phyloP scores from a whole-genome alignment of 108 stramenopile species.

The Fragilaria crotonensis region DNA sequence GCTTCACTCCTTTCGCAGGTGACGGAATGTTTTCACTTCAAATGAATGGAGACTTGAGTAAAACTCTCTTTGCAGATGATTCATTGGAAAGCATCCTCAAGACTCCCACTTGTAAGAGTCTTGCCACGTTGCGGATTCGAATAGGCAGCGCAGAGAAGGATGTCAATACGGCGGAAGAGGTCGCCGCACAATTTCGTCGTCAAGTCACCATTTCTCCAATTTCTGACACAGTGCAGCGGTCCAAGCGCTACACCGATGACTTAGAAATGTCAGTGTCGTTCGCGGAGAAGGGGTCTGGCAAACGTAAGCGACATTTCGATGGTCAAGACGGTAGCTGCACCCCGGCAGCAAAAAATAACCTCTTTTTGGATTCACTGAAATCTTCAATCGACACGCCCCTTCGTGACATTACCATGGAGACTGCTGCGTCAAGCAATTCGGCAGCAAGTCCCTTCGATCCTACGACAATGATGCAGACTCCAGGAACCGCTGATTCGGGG shows the following conservation, averaged over 20 bases:
- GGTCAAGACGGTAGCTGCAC: not conserved
- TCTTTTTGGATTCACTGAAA: not conserved
- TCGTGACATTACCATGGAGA: not conserved
- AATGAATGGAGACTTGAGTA: constrained; percentile 4
- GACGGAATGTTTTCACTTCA: constrained; percentile 2
- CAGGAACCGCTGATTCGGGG: not conserved
- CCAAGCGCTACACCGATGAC: not conserved
- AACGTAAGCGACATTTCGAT: not conserved
- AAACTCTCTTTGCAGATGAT: constrained; percentile 3
- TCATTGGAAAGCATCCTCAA: constrained; percentile 1
- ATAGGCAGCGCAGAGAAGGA: constrained; percentile 6
- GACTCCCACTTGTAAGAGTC: not conserved
- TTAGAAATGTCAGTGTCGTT: not conserved
- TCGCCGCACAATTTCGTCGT: not conserved
- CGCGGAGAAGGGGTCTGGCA: not conserved
- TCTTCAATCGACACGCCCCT: not conserved
- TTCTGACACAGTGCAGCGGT: not conserved
- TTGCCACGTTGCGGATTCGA: constrained; percentile 1
- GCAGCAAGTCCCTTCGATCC: not conserved
- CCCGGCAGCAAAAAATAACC: not conserved
- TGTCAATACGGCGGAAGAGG: not conserved
- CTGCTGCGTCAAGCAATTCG: not conserved
- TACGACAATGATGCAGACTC: not conserved
- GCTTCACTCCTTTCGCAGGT: not conserved
- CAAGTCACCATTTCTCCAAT: constrained; percentile 6